Percentiles rank a stretch among this genome's conserved stretches.
Conservation (phyloP, 2,329 filamentous ascomycete genomes). For the Neofusicoccum parvum region DNA sequence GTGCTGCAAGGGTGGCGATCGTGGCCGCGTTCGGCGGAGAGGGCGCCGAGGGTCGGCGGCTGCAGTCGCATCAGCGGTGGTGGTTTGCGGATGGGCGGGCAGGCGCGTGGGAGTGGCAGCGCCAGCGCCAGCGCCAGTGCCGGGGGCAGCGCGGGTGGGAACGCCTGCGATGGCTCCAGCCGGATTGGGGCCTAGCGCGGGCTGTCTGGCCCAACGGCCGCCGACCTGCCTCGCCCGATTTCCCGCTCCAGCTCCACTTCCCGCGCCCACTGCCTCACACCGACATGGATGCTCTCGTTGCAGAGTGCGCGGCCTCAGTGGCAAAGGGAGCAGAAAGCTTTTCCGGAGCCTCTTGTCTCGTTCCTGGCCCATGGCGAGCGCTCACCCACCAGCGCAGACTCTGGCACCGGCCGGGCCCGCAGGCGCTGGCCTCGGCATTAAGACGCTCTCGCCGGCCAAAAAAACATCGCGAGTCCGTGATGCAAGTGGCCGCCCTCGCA, state of each 20-base stretch:
- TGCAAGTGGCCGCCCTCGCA: not conserved
- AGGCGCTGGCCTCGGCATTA: not conserved
- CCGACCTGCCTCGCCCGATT: not conserved
- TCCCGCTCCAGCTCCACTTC: conserved; percentile 7
- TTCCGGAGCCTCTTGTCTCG: not conserved
- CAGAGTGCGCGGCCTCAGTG: not conserved
- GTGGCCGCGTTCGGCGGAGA: not conserved
- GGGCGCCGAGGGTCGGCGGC: not conserved
- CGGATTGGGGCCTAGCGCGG: not conserved
- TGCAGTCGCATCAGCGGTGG: not conserved
- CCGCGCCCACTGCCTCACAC: conserved; percentile 8
- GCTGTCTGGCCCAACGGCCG: not conserved
- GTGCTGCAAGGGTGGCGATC: not conserved
- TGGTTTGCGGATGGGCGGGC: no score
- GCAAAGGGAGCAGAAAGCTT: not conserved
- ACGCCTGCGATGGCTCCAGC: no score
- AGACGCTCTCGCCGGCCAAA: not conserved
- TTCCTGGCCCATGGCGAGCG: not conserved
- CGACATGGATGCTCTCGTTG: conserved; percentile 11
- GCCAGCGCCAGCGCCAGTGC: no score
- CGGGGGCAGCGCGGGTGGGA: no score
- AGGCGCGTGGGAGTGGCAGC: no score
- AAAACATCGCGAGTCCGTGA: not conserved
- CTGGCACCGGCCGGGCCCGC: no score
- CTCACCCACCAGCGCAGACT: not conserved